Evolutionary conservation across 2,329 filamentous ascomycete genomes (phyloP).

Genomic region (Ceratocystis papillata): DNA sequence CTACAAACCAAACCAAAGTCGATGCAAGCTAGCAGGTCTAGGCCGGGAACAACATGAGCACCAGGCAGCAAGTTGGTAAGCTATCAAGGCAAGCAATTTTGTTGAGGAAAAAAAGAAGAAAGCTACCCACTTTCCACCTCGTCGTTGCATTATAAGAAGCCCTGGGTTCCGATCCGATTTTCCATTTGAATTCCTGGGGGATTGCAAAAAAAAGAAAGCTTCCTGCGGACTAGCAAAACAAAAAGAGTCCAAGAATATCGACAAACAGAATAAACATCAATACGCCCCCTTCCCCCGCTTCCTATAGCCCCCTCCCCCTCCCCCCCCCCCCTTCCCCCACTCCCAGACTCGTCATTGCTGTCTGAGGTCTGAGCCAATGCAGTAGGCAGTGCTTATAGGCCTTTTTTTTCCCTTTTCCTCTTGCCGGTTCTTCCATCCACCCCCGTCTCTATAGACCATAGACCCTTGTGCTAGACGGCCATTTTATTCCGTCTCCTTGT

Average conservation of each 20-base stretch:
- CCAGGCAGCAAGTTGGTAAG: background rate
- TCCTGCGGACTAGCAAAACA: background rate
- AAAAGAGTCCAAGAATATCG: slow-evolving; percentile 2
- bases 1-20: background rate
- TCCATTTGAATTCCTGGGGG: background rate
- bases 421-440: background rate
- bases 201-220: background rate
- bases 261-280: slow-evolving; percentile 10
- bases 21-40: background rate
- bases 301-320: background rate
- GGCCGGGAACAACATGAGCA: background rate
- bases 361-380: slow-evolving; percentile 7
- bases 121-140: background rate
- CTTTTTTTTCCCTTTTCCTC: background rate
- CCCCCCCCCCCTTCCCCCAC: background rate
- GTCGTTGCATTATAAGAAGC: background rate
- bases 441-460: background rate
- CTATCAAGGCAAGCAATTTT: background rate
- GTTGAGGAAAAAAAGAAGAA: background rate
- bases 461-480: background rate
- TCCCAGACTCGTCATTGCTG: slow-evolving; percentile 5
- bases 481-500: background rate
- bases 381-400: background rate
- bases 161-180: background rate
- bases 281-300: background rate